phyloP scores from a whole-genome alignment of 1,139 yeast species.

The Tardiomyces digboiensis region DNA sequence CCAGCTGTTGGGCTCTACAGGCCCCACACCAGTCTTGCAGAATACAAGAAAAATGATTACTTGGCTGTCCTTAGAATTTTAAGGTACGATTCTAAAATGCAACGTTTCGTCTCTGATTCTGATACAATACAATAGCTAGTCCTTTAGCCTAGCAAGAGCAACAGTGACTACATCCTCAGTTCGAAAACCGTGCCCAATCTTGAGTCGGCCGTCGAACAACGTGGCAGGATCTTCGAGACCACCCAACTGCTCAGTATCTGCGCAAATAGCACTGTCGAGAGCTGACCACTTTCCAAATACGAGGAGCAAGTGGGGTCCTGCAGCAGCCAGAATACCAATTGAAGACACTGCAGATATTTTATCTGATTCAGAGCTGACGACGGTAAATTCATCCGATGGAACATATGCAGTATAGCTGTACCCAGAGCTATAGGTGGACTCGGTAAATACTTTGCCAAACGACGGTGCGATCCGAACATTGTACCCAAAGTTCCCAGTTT shows the following conservation, averaged over 20 bases:
- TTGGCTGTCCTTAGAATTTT: too few relatives aligned
- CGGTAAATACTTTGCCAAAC: conserved; percentile 62
- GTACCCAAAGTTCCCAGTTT: conserved; percentile 53
- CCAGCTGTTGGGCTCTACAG: too few relatives aligned
- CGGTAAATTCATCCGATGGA: conserved; percentile 47
- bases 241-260: conserved; percentile 35
- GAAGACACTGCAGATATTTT: not conserved
- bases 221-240: conserved; percentile 44
- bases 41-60: too few relatives aligned
- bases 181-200: conserved; percentile 46
- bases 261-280: conserved; percentile 41
- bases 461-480: conserved; percentile 56
- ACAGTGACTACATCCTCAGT: conserved; percentile 66
- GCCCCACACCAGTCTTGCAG: too few relatives aligned
- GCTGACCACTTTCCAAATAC: conserved; percentile 60
- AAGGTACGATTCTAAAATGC: too few relatives aligned
- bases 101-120: too few relatives aligned
- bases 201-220: conserved; percentile 58
- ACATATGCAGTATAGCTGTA: conserved; percentile 59
- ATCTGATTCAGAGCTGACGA: not conserved
- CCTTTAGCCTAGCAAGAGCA: conserved; percentile 39
- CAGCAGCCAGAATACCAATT: not conserved
- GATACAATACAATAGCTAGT: too few relatives aligned
- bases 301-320: conserved; percentile 35
- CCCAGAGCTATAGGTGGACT: conserved; percentile 56